Evolutionary conservation across 1,284 basidiomycete species (phyloP).

Genomic region (Sporisorium reilianum): DNA sequence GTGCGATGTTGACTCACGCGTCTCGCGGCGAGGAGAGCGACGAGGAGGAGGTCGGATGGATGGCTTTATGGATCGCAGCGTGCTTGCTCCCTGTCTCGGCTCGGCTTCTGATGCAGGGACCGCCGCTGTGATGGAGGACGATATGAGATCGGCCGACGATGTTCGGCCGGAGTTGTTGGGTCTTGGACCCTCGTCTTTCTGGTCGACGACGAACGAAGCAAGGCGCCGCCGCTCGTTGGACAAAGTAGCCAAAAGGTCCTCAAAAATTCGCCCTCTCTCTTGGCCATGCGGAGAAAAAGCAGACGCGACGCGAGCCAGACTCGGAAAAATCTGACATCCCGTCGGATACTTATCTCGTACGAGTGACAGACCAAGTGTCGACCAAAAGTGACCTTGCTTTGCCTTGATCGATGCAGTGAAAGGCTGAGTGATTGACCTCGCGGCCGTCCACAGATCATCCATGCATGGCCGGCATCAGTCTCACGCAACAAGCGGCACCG

Average conservation of each 20-base stretch:
- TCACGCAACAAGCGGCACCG: too few relatives aligned
- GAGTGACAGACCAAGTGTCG: not conserved
- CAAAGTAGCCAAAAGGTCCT: too few relatives aligned
- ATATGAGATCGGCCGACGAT: constrained; percentile 18
- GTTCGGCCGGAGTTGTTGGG: constrained; percentile 6
- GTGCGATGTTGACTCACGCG: not conserved
- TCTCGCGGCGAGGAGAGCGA: not conserved
- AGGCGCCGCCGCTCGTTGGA: too few relatives aligned
- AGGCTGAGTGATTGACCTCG: too few relatives aligned
- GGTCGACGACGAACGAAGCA: constrained; percentile 3
- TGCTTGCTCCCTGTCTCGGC: not conserved
- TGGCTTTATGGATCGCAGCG: not conserved
- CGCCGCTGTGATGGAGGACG: not conserved
- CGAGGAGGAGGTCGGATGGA: not conserved
- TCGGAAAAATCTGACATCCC: not conserved
- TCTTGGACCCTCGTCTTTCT: constrained; percentile 6
- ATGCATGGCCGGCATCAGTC: too few relatives aligned
- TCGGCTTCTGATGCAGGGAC: not conserved
- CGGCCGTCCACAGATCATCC: too few relatives aligned
- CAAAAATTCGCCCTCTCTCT: not conserved
- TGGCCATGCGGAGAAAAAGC: not conserved
- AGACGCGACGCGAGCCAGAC: constrained; percentile 10
- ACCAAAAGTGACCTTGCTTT: not conserved
- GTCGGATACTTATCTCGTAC: not conserved
- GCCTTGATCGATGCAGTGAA: too few relatives aligned